A percentile compares a stretch with the other conserved stretches of the same genome.
Conservation (phyloP, 768 basidiomycete species). For the Mycena kentingensis region DNA sequence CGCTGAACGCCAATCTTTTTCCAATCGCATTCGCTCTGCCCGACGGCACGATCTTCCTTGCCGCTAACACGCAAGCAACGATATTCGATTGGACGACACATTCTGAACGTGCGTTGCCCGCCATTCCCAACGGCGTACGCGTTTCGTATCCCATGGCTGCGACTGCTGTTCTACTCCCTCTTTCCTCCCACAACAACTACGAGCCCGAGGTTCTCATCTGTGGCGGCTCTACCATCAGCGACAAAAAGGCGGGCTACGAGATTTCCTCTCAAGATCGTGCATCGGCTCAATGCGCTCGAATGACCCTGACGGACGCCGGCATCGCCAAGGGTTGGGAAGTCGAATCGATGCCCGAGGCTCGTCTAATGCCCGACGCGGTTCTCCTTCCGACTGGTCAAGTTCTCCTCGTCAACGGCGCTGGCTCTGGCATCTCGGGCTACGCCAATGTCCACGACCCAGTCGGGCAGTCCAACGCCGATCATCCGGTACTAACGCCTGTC, state of each 20-base stretch:
- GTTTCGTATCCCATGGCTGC: constrained; percentile 86
- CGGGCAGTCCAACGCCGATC: constrained; percentile 77
- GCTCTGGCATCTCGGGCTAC: constrained; percentile 74
- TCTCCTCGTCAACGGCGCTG: constrained; percentile 76
- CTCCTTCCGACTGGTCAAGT: constrained; percentile 76
- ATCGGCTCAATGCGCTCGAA: constrained; percentile 70
- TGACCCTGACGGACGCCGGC: constrained; percentile 64
- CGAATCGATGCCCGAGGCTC: constrained; percentile 72
- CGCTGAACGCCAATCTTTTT: constrained; percentile 82
- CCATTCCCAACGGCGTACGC: constrained; percentile 74
- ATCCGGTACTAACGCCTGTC: constrained; percentile 67
- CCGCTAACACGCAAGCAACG: constrained; percentile 77
- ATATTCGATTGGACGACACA: constrained; percentile 76
- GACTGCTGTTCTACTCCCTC: constrained; percentile 70
- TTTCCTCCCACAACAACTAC: constrained; percentile 63
- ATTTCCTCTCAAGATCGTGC: constrained; percentile 76
- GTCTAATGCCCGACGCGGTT: constrained; percentile 81
- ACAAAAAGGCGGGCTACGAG: constrained; percentile 56
- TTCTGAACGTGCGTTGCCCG: constrained; percentile 61
- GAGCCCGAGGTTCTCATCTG: constrained; percentile 73
- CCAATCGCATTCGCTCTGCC: constrained; percentile 75
- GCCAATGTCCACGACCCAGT: constrained; percentile 70
- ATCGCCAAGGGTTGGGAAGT: constrained; percentile 72
- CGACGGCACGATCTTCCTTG: constrained; percentile 70
- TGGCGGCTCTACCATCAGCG: constrained; percentile 71